Base-by-base conservation (phyloP, 768 basidiomycete genomes). In the Psilocybe tampanensis region DNA sequence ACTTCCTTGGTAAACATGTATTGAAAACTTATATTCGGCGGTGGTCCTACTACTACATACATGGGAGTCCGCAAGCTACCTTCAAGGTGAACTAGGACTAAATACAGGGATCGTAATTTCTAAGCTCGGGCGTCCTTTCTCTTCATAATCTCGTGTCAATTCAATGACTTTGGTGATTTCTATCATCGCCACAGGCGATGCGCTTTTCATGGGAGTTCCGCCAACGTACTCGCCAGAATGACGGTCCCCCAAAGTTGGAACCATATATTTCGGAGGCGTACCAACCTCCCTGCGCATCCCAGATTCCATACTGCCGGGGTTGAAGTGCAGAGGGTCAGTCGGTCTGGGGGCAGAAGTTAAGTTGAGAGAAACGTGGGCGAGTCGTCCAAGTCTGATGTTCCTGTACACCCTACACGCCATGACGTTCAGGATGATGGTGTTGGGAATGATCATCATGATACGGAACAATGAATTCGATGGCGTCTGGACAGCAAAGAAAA, bases 1-100 rank as follows among this genome's bases (percentile, higher is more conserved):
- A 44, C 62, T 68, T 49, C 64, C 67, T 21, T 76, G 73, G 74
- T 75, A 67, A 54, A 67, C 58, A 19, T 15, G 43, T 44, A 44
- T 44, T 18, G 43, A 44, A 18, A 19, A 19, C 6, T n/a, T n/a
- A 44, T 19, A 19, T 44, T 44, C 43, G 43, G n/a, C 11, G 18
- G 21, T 11, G 11, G 18, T 11, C 5, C 9, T 44, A 19, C 29
- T 9, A 9, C 29, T 29, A 29, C 29, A 29, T 29, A n/a, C n/a
- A n/a, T n/a, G n/a, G n/a, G n/a, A n/a, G n/a, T n/a, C n/a, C n/a
- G n/a, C 29, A 5, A 29, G 5, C 29, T 29, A 5, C 29, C 29
- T 29, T 29, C 29, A 29, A 29, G 29, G 29, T 29, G 9, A 29
- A 29, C 29, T 5, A 29, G 29, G 29, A 29, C 29, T 29, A 29